Conservation (phyloP, 2,329 filamentous ascomycete species). For the Nemania bipapillata region DNA sequence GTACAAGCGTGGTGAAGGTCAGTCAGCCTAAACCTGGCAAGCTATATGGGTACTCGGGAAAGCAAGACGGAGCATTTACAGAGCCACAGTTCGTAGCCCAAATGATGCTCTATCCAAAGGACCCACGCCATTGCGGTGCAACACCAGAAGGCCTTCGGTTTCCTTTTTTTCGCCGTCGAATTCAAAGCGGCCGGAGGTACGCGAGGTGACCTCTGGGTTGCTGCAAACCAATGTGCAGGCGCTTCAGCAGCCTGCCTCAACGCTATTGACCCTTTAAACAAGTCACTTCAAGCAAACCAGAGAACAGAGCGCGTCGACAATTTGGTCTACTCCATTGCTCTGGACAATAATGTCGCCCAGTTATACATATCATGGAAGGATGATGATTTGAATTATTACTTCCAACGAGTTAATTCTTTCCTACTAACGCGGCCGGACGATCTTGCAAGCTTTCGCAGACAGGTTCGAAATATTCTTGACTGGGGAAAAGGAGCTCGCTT, state of each 20-base stretch:
- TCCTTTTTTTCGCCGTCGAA: not conserved
- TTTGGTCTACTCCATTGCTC: not conserved
- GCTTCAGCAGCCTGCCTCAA: slow-evolving; percentile 11
- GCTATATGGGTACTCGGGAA: not conserved
- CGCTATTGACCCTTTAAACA: not conserved
- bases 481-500: not conserved
- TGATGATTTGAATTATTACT: slow-evolving; percentile 2
- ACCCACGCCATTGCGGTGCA: not conserved
- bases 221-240: slow-evolving; percentile 3
- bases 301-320: not conserved
- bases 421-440: not conserved
- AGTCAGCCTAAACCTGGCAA: not conserved
- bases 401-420: slow-evolving; percentile 2
- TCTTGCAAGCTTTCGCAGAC: not conserved
- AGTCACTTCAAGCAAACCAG: not conserved
- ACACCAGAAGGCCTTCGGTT: not conserved
- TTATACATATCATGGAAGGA: slow-evolving; percentile 1
- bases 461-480: not conserved
- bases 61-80: not conserved
- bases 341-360: not conserved
- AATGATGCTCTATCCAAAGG: not conserved
- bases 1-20: not conserved
- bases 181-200: slow-evolving; percentile 3
- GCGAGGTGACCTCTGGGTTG: slow-evolving; percentile 8
- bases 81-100: not conserved